These are phyloP conservation scores for Penicillium cosmopolitanum DNA, from an alignment of 495 filamentous ascomycete species.

Conservation along the genomic window DNA sequence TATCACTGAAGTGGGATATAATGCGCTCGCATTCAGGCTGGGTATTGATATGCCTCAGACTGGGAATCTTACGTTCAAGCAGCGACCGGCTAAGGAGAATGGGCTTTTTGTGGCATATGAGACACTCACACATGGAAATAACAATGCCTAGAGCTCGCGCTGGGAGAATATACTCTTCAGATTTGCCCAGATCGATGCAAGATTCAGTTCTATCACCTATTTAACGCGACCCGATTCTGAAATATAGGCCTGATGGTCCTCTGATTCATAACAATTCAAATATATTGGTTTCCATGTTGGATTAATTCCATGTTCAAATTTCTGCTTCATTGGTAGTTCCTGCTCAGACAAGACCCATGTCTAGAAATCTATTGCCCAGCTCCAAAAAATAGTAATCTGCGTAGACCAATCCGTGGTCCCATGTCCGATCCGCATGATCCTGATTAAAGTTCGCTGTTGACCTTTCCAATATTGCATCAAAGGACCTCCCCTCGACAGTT, in stretches of 20 bases:
- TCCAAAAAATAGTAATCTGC: conserved; percentile 52
- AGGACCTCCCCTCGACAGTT: background rate
- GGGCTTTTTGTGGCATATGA: conserved; percentile 32
- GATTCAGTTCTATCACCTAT: too few relatives aligned
- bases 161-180: too few relatives aligned
- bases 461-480: background rate
- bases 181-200: too few relatives aligned
- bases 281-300: too few relatives aligned
- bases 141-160: background rate
- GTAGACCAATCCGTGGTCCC: conserved; percentile 49
- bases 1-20: conserved; percentile 32
- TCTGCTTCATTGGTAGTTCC: background rate
- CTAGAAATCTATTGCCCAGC: conserved; percentile 40
- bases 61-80: conserved; percentile 12
- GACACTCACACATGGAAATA: conserved; percentile 30
- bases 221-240: too few relatives aligned
- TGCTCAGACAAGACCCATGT: conserved; percentile 18
- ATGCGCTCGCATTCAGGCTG: conserved; percentile 24
- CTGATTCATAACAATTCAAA: too few relatives aligned
- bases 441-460: background rate
- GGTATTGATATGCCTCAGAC: conserved; percentile 29
- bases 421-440: conserved; percentile 23
- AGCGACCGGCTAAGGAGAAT: conserved; percentile 23
- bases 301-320: too few relatives aligned
- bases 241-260: too few relatives aligned